Evolutionary conservation across 306 rosid genomes (phyloP).

Genomic region (Glycine soja): DNA sequence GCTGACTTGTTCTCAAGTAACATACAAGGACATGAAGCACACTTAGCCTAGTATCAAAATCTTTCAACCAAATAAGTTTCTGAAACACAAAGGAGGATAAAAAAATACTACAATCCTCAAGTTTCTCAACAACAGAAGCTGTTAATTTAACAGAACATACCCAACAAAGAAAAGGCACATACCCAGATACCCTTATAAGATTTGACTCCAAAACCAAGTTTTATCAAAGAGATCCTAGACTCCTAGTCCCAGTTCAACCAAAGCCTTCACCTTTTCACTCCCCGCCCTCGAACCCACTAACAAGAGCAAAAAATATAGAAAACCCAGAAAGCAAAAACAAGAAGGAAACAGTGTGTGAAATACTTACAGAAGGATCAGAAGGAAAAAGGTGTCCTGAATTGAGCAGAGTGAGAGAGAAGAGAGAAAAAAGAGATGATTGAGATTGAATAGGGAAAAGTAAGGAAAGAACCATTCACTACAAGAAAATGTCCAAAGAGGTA

Average conservation of each 20-base stretch:
- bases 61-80: background rate
- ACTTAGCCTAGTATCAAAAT: background rate
- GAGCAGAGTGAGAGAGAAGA: background rate
- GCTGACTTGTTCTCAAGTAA: background rate
- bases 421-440: slow-evolving; percentile 4
- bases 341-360: slow-evolving; percentile 14
- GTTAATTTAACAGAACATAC: background rate
- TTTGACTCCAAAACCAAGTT: no score
- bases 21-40: background rate
- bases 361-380: slow-evolving; percentile 48
- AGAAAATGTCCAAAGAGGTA: slow-evolving; percentile 31
- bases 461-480: slow-evolving; percentile 14
- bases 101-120: background rate
- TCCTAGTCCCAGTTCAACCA: background rate
- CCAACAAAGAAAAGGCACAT: background rate
- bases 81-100: slow-evolving; percentile 8
- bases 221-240: no score
- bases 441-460: background rate
- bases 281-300: background rate
- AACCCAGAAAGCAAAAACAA: background rate
- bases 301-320: background rate
- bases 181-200: background rate
- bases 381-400: background rate
- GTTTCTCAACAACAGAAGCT: slow-evolving; percentile 1
- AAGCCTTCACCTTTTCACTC: slow-evolving; percentile 7